Percentiles rank a stretch among this genome's conserved stretches.
These are phyloP conservation scores for Bipolaris cookei DNA, from an alignment of 2,329 filamentous ascomycete genomes.

Conservation along the genomic window DNA sequence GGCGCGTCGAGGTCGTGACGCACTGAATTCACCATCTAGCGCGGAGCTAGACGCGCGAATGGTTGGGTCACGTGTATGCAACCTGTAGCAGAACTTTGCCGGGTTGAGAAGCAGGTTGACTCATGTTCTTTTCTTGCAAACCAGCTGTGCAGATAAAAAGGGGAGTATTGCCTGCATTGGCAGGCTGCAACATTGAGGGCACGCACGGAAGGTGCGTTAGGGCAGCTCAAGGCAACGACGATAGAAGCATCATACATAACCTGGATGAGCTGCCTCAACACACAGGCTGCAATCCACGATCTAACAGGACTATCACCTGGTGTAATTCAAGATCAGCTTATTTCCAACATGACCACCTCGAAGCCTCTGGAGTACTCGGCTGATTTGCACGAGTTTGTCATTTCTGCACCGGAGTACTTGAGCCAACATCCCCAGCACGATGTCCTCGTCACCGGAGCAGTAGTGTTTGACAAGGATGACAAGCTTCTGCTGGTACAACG, in stretches of 20 bases:
- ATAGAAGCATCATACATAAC: background rate
- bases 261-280: background rate
- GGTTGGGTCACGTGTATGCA: slow-evolving; percentile 16
- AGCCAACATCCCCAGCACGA: slow-evolving; percentile 35
- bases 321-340: background rate
- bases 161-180: background rate
- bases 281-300: background rate
- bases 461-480: slow-evolving; percentile 42
- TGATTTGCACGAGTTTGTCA: slow-evolving; percentile 37
- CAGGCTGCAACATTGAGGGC: background rate
- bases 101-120: background rate
- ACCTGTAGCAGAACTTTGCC: background rate
- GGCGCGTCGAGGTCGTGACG: slow-evolving; percentile 23
- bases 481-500: slow-evolving; percentile 47
- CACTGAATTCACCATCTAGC: slow-evolving; percentile 21
- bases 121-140: background rate
- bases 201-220: background rate
- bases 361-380: slow-evolving; percentile 28
- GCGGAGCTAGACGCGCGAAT: slow-evolving; percentile 18
- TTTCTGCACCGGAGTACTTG: slow-evolving; percentile 39
- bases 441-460: slow-evolving; percentile 38
- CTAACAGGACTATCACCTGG: background rate
- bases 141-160: too few species aligned
- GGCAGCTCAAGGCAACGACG: slow-evolving; percentile 3
- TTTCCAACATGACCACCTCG: slow-evolving; percentile 8